Conservation (phyloP, 768 basidiomycete genomes). For the Termitomyces sp. region DNA sequence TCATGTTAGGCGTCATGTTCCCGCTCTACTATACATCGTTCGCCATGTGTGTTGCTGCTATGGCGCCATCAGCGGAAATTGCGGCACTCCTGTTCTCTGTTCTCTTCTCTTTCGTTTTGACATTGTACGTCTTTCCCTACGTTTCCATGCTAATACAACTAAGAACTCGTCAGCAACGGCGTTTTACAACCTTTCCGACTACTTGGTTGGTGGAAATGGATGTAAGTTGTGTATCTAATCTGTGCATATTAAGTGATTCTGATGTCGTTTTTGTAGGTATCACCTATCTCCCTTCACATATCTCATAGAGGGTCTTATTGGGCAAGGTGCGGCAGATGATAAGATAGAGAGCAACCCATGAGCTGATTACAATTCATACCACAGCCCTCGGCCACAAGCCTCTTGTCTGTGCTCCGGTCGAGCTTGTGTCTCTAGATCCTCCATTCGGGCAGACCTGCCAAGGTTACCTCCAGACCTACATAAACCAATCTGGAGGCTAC, state of each 20-base stretch:
- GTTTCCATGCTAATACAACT: neutral
- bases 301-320: conserved; percentile 43
- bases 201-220: conserved; percentile 70
- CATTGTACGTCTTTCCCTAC: conserved; percentile 38
- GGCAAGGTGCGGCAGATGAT: conserved; percentile 30
- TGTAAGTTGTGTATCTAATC: conserved; percentile 32
- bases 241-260: neutral
- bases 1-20: conserved; percentile 50
- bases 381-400: conserved; percentile 45
- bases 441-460: conserved; percentile 54
- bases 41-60: conserved; percentile 53
- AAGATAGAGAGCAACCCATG: conserved; percentile 17
- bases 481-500: conserved; percentile 49
- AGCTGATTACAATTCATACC: conserved; percentile 23
- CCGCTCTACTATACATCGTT: conserved; percentile 63
- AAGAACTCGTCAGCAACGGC: conserved; percentile 38
- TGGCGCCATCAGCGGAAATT: conserved; percentile 55
- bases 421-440: conserved; percentile 56
- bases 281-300: conserved; percentile 46
- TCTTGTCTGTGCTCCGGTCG: conserved; percentile 53
- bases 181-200: conserved; percentile 59
- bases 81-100: conserved; percentile 53
- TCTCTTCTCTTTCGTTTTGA: conserved; percentile 57
- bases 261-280: conserved; percentile 17
- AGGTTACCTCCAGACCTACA: conserved; percentile 45